phyloP scores from a whole-genome alignment of 2,329 filamentous ascomycete genomes.

The Aurifilum marmelostoma region DNA sequence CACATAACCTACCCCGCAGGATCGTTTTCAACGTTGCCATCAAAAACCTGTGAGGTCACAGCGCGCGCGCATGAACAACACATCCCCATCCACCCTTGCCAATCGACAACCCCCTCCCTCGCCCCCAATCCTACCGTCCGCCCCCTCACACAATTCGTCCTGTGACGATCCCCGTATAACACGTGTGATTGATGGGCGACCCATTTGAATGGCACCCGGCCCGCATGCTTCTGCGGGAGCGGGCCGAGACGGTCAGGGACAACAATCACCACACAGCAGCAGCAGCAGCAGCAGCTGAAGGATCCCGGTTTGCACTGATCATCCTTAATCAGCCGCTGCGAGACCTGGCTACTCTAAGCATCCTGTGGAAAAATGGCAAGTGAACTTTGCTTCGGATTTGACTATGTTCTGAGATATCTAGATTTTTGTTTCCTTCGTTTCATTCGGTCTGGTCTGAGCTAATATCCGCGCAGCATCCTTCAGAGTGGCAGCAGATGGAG shows the following conservation, averaged over 20 bases:
- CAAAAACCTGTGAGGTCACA: background rate
- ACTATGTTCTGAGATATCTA: constrained; percentile 12
- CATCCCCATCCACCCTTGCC: background rate
- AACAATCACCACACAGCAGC: background rate
- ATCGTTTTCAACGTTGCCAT: background rate
- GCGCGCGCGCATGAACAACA: background rate
- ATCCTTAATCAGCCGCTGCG: constrained; percentile 57
- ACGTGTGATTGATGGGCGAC: constrained; percentile 16
- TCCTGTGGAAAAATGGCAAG: constrained; percentile 54
- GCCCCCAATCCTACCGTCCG: background rate
- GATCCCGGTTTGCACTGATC: constrained; percentile 46
- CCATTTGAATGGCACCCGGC: constrained; percentile 34
- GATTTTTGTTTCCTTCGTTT: background rate
- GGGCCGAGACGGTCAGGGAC: constrained; percentile 4
- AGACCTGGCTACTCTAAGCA: constrained; percentile 50
- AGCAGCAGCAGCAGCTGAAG: background rate
- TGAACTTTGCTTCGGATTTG: background rate
- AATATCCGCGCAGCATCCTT: constrained; percentile 55
- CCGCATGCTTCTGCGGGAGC: constrained; percentile 27
- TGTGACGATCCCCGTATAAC: background rate
- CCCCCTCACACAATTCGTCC: no score
- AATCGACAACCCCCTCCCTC: no score
- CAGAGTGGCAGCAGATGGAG: constrained; percentile 86
- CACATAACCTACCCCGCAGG: background rate
- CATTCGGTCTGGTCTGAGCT: constrained; percentile 1